Percentiles rank a stretch among this genome's conserved stretches.
Evolutionary conservation across 345 rosid species (phyloP).

Genomic region (Psidium friedrichsthalianum): DNA sequence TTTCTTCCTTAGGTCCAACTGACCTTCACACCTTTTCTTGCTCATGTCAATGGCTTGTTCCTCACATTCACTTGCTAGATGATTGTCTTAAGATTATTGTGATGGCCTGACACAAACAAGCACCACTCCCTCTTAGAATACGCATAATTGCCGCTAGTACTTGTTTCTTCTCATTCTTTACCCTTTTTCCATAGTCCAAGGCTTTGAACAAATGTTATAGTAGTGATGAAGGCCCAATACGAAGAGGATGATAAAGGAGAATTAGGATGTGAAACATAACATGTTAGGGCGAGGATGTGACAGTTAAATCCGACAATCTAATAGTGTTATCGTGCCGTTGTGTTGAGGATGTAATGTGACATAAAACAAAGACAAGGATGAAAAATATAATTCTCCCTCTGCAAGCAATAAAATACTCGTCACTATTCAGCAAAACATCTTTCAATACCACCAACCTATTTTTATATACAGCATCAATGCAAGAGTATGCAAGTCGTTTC

Average conservation of each 20-base stretch:
- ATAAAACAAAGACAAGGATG: background rate
- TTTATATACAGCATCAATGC: slow-evolving; percentile 68
- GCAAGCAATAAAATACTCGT: background rate
- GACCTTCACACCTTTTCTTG: background rate
- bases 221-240: background rate
- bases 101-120: background rate
- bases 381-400: background rate
- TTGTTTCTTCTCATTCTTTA: background rate
- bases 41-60: background rate
- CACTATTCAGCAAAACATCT: background rate
- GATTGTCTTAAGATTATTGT: background rate
- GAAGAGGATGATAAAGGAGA: background rate
- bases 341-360: background rate
- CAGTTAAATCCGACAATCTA: background rate
- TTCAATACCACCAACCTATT: slow-evolving; percentile 47
- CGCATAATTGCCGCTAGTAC: background rate
- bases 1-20: background rate
- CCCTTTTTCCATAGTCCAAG: background rate
- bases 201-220: background rate
- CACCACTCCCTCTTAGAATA: background rate
- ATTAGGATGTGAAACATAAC: background rate
- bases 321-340: background rate
- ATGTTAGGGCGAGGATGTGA: background rate
- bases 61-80: background rate
- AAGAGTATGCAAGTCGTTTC: slow-evolving; percentile 53